phyloP scores from a whole-genome alignment of 495 filamentous ascomycete species.

The Neurospora intermedia region DNA sequence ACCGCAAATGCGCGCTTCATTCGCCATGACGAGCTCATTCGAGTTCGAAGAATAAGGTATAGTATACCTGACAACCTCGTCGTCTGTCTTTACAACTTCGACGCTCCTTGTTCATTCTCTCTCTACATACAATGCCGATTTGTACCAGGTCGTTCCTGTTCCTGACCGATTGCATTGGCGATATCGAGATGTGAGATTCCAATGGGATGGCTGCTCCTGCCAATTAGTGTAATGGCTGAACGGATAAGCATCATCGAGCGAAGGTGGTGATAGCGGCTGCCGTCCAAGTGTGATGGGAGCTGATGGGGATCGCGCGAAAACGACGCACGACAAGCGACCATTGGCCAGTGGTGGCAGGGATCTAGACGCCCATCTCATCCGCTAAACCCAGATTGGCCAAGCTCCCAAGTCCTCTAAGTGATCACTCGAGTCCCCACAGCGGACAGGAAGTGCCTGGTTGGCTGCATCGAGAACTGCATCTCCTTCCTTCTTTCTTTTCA shows the following conservation, averaged over 20 bases:
- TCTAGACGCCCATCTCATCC: slow-evolving; percentile 31
- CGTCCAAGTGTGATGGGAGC: slow-evolving; percentile 15
- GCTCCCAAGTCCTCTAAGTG: slow-evolving; percentile 14
- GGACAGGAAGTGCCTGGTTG: background rate
- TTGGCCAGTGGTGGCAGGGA: slow-evolving; percentile 25
- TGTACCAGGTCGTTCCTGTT: background rate
- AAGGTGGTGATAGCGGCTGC: background rate
- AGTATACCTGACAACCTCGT: too few species aligned
- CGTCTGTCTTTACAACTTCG: too few species aligned
- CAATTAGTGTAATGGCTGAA: background rate
- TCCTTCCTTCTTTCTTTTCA: background rate
- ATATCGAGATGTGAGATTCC: background rate
- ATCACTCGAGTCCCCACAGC: slow-evolving; percentile 19
- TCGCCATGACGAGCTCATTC: background rate
- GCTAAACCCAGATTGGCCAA: slow-evolving; percentile 12
- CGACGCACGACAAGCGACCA: slow-evolving; percentile 12
- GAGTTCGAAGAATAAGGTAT: background rate
- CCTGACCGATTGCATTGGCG: background rate
- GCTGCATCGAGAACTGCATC: background rate
- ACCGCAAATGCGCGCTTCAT: background rate
- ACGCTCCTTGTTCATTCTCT: too few species aligned
- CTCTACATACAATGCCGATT: too few species aligned
- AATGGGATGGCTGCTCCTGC: background rate
- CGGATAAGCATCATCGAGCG: background rate
- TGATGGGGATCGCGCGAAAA: slow-evolving; percentile 13